phyloP scores from a whole-genome alignment of 108 stramenopile genomes.

The Fragilaria crotonensis region DNA sequence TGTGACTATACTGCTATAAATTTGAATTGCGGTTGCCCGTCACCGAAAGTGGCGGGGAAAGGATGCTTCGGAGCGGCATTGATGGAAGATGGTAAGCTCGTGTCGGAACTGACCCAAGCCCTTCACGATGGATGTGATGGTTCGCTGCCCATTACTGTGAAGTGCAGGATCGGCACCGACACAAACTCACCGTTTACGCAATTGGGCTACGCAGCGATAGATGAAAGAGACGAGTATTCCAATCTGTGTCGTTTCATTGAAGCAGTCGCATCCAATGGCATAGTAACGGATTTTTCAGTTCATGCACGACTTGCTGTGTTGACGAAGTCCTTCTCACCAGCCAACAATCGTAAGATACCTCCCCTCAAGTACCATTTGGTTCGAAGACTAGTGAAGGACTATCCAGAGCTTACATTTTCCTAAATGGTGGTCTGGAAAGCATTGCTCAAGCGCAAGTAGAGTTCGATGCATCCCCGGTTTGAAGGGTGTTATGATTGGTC shows the following conservation, averaged over 20 bases:
- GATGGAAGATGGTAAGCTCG: slow-evolving; percentile 91
- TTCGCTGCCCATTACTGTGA: slow-evolving; percentile 85
- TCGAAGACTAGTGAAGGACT: slow-evolving; percentile 61
- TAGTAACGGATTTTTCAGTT: slow-evolving; percentile 88
- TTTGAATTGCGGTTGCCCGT: slow-evolving; percentile 98
- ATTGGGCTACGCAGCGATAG: slow-evolving; percentile 43
- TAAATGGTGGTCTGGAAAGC: slow-evolving; percentile 86
- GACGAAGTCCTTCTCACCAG: slow-evolving; percentile 81
- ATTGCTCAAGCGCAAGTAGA: slow-evolving; percentile 52
- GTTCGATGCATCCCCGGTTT: slow-evolving; percentile 45
- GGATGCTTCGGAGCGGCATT: slow-evolving; percentile 97
- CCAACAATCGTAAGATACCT: slow-evolving; percentile 95
- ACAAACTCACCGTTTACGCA: slow-evolving; percentile 33
- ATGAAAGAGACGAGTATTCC: slow-evolving; percentile 79
- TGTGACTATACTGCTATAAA: slow-evolving; percentile 96
- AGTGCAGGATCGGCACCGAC: slow-evolving; percentile 93
- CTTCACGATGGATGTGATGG: slow-evolving; percentile 67
- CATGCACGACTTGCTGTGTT: slow-evolving; percentile 97
- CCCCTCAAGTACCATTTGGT: slow-evolving; percentile 85
- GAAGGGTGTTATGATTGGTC: slow-evolving; percentile 82
- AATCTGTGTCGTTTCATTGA: slow-evolving; percentile 77
- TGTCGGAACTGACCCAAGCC: slow-evolving; percentile 58
- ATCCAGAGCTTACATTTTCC: slow-evolving; percentile 72
- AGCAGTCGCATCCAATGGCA: slow-evolving; percentile 66
- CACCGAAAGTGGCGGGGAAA: slow-evolving; percentile 92